Percentiles rank a stretch among this genome's conserved stretches.
Evolutionary conservation across 805 yeast species (phyloP).

Genomic region (Phaffomyces opuntiae): DNA sequence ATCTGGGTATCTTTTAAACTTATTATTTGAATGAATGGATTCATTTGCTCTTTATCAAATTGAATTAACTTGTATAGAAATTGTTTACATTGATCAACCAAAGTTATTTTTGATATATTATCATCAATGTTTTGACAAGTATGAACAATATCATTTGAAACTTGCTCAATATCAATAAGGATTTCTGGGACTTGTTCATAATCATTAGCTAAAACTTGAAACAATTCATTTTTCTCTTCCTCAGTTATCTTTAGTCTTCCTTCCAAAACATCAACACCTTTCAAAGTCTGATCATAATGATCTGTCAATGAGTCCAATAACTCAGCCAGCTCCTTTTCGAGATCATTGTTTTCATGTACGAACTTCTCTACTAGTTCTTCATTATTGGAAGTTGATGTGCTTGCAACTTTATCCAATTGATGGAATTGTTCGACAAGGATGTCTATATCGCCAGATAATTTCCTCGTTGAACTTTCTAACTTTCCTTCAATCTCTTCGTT

Average conservation of each 20-base stretch:
- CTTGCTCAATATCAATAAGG: conserved; percentile 37
- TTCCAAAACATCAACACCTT: conserved; percentile 32
- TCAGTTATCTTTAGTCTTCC: conserved; percentile 26
- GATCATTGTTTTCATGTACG: conserved; percentile 34
- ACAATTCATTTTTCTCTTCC: conserved; percentile 32
- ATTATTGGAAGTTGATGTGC: conserved; percentile 7
- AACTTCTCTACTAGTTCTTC: conserved; percentile 13
- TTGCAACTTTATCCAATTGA: conserved; percentile 25
- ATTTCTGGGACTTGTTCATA: conserved; percentile 52
- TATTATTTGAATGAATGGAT: neutral
- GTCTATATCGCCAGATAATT: conserved; percentile 4
- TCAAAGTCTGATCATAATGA: conserved; percentile 74
- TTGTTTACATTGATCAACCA: conserved; percentile 18
- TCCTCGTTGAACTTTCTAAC: conserved; percentile 22
- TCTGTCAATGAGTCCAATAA: conserved; percentile 65
- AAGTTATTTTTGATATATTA: conserved; percentile 25
- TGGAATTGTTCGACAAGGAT: conserved; percentile 11
- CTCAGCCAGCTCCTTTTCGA: conserved; percentile 66
- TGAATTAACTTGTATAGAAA: conserved; percentile 16
- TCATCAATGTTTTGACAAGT: conserved; percentile 20
- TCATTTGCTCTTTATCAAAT: conserved; percentile 17
- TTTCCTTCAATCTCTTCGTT: conserved; percentile 21
- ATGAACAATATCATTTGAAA: conserved; percentile 24
- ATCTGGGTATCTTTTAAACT: conserved; percentile 3
- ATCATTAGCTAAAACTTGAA: conserved; percentile 45